phyloP scores from a whole-genome alignment of 768 basidiomycete genomes.

The Suillus occidentalis region DNA sequence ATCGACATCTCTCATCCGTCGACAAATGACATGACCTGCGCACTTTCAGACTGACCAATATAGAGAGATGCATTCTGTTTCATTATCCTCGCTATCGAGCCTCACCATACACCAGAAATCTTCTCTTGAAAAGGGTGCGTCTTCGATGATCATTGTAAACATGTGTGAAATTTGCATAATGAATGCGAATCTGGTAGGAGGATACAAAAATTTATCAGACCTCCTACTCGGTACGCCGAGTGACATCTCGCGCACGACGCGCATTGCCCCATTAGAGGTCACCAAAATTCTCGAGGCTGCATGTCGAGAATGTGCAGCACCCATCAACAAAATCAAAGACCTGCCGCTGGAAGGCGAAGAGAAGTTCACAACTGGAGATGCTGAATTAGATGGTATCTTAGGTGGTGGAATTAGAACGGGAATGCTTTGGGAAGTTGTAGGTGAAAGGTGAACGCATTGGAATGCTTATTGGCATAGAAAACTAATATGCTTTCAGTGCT shows the following conservation, averaged over 20 bases:
- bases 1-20: not conserved
- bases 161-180: too few species aligned
- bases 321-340: conserved; percentile 42
- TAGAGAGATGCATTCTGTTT: conserved; percentile 6
- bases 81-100: conserved; percentile 14
- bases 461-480: conserved; percentile 1
- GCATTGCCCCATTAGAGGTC: conserved; percentile 48
- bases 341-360: conserved; percentile 38
- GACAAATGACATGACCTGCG: not conserved
- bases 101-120: conserved; percentile 35
- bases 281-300: conserved; percentile 50
- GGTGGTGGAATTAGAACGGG: conserved; percentile 81
- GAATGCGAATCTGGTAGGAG: conserved; percentile 37
- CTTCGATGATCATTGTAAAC: conserved; percentile 2
- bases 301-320: conserved; percentile 42
- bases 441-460: conserved; percentile 69
- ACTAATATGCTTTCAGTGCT: conserved; percentile 51
- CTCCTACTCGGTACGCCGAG: conserved; percentile 47
- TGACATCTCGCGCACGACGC: conserved; percentile 59
- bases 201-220: conserved; percentile 47
- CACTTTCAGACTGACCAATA: not conserved
- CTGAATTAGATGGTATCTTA: conserved; percentile 60
- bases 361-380: conserved; percentile 74
- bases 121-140: conserved; percentile 39
- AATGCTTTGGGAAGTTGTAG: conserved; percentile 84